Evolutionary conservation across 1,284 basidiomycete genomes (phyloP), one percentile per base, ranked within the genome.

Genomic region (Fomitiporia mediterranea): DNA sequence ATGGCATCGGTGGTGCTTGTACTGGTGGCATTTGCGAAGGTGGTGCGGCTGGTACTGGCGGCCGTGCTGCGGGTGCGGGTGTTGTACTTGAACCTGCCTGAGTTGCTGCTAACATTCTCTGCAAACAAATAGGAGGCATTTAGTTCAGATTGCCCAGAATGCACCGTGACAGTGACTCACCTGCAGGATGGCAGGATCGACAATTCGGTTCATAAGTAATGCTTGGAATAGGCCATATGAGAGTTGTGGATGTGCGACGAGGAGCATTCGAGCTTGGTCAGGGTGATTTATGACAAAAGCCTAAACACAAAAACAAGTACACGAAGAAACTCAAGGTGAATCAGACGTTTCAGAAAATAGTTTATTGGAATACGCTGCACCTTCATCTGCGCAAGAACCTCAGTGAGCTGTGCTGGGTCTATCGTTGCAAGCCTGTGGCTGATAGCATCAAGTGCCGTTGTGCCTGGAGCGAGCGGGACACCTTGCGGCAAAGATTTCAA

Each of bases 311-410:
- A n/a, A n/a, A n/a, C n/a, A n/a, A n/a, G n/a, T n/a, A n/a, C n/a
- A n/a, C n/a, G n/a, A n/a, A 21, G 23, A 23, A 50, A 38, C 50
- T 27, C 44, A 49, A 49, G 52, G 55, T 58, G 15, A 59, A 27
- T 35, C 38, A 57, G 48, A 44, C 8, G 52, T 25, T 34, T 35
- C n/a, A n/a, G 55, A 28, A 40, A 38, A 56, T 17, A 28, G 11
- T 7, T 17, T 30, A 37, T 49, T 34, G 23, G 38, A 5, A 21
- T 32, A 8, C 4, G 32, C 25, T 79, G 65, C 67, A 94, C 94
- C 85, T 98, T 98, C 90, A 98, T 97, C 71, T 98, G 93, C 28
- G 89, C 89, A 64, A 99, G 77, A n/a, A 98, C 91, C 71, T 99
- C 96, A 70, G 96, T 85, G 61, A 98, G 77, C 68, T 98, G 91